Base-by-base conservation (phyloP, 352 stramenopile genomes). In the Globisporangium nodosum region DNA sequence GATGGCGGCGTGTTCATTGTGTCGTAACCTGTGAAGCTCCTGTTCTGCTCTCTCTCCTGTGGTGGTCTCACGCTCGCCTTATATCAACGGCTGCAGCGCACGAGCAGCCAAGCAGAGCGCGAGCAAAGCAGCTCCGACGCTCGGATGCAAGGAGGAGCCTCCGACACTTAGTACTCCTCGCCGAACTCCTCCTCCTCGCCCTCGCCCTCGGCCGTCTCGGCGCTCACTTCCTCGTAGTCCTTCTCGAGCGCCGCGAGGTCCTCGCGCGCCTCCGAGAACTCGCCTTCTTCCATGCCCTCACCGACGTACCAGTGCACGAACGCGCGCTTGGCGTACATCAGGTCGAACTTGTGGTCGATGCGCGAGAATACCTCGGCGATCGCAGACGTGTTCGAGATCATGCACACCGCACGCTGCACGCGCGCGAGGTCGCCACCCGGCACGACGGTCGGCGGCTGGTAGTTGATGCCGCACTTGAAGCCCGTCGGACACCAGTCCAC, bases 301-400 rank as follows among this genome's bases (percentile, higher is more conserved):
- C 97, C 96, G 33, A 99, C 96, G 66, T 99, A 98, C 97, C 97
- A 99, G 85, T 99, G 96, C 60, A 99, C 96, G 69, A 99, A 99
- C 52, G 97, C 97, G 81, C 97, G 95, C 86, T 99, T 99, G 63
- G 95, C 95, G 79, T 99, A 99, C 97, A 99, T 99, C 52, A 99
- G 80, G 72, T 99, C 96, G 75, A 99, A 99, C 89, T 99, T 99
- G 90, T 99, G 94, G 65, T 99, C 96, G 68, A 99, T 98, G 61
- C 97, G 92, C 9, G 82, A 97, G 60, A 99, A 97, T 31, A 98
- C 97, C 74, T 99, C 97, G 49, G 94, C 96, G 70, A 99, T 99
- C 57, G 97, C 97, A 37, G 94, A 99, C 52, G 95, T 99, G 88
- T 99, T 99, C 55, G 94, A 97, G 71, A 99, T 97, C 95, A 99